These are phyloP conservation scores for Rhizoctonia solani DNA, from an alignment of 1,284 basidiomycete genomes.

Conservation along the genomic window DNA sequence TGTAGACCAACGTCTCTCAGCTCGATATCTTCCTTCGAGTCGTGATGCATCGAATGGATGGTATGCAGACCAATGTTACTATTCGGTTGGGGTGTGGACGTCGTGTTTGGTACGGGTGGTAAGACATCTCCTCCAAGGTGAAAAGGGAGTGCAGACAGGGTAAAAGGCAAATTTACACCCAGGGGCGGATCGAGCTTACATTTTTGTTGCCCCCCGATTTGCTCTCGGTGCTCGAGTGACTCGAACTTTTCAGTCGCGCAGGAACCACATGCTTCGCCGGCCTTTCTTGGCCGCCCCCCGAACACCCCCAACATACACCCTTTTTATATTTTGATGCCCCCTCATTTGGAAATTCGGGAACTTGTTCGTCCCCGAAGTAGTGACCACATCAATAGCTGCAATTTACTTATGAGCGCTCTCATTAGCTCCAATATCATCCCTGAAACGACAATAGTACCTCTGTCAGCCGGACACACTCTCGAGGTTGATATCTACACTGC, in stretches of 20 bases:
- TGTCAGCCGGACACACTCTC: slow-evolving; percentile 13
- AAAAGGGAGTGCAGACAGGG: neutral
- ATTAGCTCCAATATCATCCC: neutral
- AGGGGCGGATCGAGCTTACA: neutral
- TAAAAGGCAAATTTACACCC: neutral
- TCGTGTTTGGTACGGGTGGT: slow-evolving; percentile 1
- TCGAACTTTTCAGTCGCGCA: neutral
- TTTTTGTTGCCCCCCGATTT: neutral
- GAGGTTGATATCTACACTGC: slow-evolving; percentile 20
- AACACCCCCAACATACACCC: neutral
- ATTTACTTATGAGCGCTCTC: neutral
- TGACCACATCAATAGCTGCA: neutral
- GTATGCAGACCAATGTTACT: neutral
- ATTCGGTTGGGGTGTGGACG: neutral
- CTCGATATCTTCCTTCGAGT: slow-evolving; percentile 24
- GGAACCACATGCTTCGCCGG: neutral
- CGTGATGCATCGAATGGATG: neutral
- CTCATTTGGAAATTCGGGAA: too few species aligned
- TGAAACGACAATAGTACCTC: slow-evolving; percentile 10
- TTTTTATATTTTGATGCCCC: too few species aligned
- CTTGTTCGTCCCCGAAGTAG: neutral
- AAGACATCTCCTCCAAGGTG: neutral
- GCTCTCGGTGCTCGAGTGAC: neutral
- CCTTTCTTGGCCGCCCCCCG: neutral
- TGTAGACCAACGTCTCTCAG: neutral